Evolutionary conservation across 306 rosid genomes (phyloP), one percentile per base, ranked within the genome.

Genomic region (Glycyrrhiza uralensis): DNA sequence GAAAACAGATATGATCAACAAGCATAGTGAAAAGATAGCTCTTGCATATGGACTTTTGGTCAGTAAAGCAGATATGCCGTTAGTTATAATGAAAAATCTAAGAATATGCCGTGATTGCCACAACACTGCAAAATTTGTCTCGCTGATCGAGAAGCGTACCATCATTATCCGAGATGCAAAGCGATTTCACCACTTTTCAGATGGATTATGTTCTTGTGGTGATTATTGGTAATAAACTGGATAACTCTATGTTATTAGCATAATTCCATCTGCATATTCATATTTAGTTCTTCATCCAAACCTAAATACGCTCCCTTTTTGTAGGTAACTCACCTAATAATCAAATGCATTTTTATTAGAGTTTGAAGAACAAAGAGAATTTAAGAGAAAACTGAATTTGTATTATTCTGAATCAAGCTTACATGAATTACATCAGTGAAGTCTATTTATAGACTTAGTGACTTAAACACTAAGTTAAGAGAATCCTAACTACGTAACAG

Each of bases 11-110:
- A 84, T 87, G 96, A 54, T 92, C 62, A 83, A 76, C 72, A 82
- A 85, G 76, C 96, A 92, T 42, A 87, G 93, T 76, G 93, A 89
- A 80, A 92, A 92, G 85, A 79, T 89, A 78, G 96, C 97, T 41
- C 83, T 89, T 63, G 96, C 96, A 22, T 92, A 84, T 56, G 97
- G 90, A 64, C 87, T 92, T 79, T 72, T 84, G 86, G 90, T 86
- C 68, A 63, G 75, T 35, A 51, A 44, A 20, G 49, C 68, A 63
- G 78, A 80, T 51, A 50, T 39, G 74, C 92, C 90, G 0, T 17
- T 84, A 12, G 76, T 87, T 36, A 86, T 89, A 69, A 80, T 80
- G 54, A 89, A 87, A 81, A 92, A 89, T 79, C 87, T 89, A 29
- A 83, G 93, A 77, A 87, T 87, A 35, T 91, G 96, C 46, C 80